Percentiles rank a stretch among this genome's conserved stretches.
phyloP scores from a whole-genome alignment of 1,284 basidiomycete species.

The Leccinum pachyderme region DNA sequence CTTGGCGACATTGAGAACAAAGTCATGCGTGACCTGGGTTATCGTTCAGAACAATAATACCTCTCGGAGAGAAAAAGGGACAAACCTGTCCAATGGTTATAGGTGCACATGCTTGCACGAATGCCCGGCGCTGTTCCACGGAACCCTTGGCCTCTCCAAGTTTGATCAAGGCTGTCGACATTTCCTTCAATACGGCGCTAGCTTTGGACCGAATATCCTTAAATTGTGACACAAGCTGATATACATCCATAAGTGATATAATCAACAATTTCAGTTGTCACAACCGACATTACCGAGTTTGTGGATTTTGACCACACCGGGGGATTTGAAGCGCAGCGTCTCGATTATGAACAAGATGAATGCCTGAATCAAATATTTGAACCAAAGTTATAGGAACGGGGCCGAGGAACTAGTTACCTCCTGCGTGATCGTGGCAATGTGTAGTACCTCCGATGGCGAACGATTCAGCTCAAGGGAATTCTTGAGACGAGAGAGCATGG shows the following conservation, averaged over 20 bases:
- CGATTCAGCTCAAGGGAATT: constrained; percentile 38
- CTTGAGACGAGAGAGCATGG: constrained; percentile 52
- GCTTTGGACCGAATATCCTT: constrained; percentile 60
- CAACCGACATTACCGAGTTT: constrained; percentile 62
- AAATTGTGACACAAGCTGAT: constrained; percentile 63
- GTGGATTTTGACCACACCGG: constrained; percentile 66
- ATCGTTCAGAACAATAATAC: neutral
- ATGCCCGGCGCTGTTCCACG: constrained; percentile 48
- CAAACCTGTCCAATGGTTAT: constrained; percentile 44
- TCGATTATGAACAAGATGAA: constrained; percentile 64
- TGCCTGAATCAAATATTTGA: constrained; percentile 43
- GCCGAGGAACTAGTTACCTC: constrained; percentile 47
- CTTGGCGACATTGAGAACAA: constrained; percentile 58
- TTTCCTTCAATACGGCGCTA: constrained; percentile 49
- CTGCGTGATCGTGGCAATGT: constrained; percentile 68
- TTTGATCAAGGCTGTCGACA: constrained; percentile 51
- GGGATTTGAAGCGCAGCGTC: constrained; percentile 66
- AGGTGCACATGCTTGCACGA: constrained; percentile 51
- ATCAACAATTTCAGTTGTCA: neutral
- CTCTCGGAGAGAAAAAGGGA: constrained; percentile 2
- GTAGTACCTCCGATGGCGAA: constrained; percentile 53
- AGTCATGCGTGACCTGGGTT: constrained; percentile 62
- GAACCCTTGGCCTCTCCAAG: constrained; percentile 50
- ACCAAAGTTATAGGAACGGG: constrained; percentile 1
- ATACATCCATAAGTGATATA: constrained; percentile 3